Evolutionary conservation across 108 stramenopile genomes (phyloP).

Genomic region (Cafeteria roenbergensis): DNA sequence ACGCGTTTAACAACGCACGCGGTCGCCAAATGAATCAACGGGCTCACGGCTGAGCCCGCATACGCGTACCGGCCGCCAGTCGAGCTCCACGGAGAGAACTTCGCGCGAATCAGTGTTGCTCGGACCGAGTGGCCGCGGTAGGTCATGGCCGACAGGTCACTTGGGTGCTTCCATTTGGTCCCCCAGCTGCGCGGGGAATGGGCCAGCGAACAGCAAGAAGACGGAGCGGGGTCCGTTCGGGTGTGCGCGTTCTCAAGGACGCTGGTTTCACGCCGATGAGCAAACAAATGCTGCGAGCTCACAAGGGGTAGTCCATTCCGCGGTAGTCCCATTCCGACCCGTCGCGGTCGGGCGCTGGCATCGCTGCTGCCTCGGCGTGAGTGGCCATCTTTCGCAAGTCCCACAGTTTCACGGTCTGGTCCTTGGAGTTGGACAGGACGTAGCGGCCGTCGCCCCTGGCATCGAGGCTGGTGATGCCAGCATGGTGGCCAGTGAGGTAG

Average conservation of each 20-base stretch:
- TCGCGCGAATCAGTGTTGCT: no score
- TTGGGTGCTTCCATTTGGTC: no score
- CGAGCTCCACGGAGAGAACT: slow-evolving; percentile 19
- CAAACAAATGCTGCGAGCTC: not conserved
- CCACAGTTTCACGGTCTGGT: slow-evolving; percentile 31
- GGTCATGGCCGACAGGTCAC: no score
- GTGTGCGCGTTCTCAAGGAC: slow-evolving; percentile 6
- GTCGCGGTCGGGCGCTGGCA: not conserved
- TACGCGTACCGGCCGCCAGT: slow-evolving; percentile 17
- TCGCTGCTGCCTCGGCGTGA: slow-evolving; percentile 2
- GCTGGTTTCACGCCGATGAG: not conserved
- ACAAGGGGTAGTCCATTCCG: slow-evolving; percentile 12
- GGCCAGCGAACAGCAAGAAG: no score
- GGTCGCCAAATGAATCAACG: no score
- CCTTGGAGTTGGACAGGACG: slow-evolving; percentile 23
- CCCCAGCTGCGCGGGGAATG: no score
- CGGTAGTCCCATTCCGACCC: not conserved
- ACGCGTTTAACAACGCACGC: no score
- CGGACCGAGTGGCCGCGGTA: no score
- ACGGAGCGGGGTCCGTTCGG: slow-evolving; percentile 21
- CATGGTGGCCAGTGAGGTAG: not conserved
- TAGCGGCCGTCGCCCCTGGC: slow-evolving; percentile 20
- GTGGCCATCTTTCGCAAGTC: slow-evolving; percentile 19
- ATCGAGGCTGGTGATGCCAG: slow-evolving; percentile 7
- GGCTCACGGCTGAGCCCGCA: not conserved